Conservation (phyloP, 179 eudicot species). For the Beta lomatogona region DNA sequence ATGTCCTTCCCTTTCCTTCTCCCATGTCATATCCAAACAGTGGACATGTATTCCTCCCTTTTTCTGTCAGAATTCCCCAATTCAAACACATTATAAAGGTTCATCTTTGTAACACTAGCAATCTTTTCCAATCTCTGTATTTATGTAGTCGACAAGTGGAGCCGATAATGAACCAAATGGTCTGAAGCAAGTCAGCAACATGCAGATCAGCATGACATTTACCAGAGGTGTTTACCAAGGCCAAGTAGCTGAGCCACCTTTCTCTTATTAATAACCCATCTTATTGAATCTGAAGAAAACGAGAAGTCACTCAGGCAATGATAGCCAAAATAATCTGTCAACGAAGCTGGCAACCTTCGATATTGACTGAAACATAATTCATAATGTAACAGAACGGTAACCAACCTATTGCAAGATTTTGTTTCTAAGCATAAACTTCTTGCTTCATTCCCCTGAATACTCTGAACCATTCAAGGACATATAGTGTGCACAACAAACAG, state of each 20-base stretch:
- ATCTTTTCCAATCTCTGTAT: neutral
- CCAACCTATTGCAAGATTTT: neutral
- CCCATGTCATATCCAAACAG: too few species aligned
- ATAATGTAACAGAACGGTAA: neutral
- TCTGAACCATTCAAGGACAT: neutral
- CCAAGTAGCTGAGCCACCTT: neutral
- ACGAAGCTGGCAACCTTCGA: neutral
- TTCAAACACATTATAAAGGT: neutral
- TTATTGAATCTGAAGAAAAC: neutral
- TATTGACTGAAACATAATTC: neutral
- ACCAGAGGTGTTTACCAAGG: neutral
- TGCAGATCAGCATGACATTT: neutral
- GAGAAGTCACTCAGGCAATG: neutral
- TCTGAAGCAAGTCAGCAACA: neutral
- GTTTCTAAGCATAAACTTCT: neutral
- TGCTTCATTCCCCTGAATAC: neutral
- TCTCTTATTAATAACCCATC: neutral
- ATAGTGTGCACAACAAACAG: neutral
- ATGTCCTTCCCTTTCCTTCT: too few species aligned
- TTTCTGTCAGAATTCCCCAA: too few species aligned
- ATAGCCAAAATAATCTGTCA: neutral
- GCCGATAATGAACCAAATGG: neutral
- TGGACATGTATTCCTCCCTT: too few species aligned
- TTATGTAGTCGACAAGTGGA: neutral
- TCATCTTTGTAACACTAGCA: neutral